These are phyloP conservation scores for Sporothrix euskadiensis DNA, from an alignment of 2,329 filamentous ascomycete genomes.

Conservation along the genomic window DNA sequence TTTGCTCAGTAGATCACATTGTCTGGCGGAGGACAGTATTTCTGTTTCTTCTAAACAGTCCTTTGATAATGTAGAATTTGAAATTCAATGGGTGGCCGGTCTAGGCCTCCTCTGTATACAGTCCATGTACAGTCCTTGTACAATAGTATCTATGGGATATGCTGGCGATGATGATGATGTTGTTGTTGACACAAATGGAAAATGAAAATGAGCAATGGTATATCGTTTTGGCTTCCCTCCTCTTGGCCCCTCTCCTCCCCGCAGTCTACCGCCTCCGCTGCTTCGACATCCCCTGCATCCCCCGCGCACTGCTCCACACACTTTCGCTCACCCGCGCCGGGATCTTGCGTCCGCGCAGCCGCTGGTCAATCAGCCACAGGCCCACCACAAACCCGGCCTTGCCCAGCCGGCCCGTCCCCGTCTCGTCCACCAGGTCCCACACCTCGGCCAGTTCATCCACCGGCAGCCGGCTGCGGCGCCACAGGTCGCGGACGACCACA, in stretches of 20 bases:
- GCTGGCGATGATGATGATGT: not conserved
- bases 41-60: not conserved
- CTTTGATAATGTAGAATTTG: not conserved
- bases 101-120: not conserved
- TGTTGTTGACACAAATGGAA: not conserved
- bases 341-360: conserved; percentile 75
- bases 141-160: conserved; percentile 2
- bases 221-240: not conserved
- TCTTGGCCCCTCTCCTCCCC: not conserved
- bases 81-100: not conserved
- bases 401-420: conserved; percentile 56
- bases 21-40: not conserved
- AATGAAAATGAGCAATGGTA: conserved; percentile 3
- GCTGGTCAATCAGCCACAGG: conserved; percentile 79
- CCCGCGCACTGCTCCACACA: conserved; percentile 70
- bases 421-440: conserved; percentile 71
- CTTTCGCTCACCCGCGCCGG: conserved; percentile 69
- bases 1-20: not conserved
- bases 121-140: not conserved
- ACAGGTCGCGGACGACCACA: conserved; percentile 73
- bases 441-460: conserved; percentile 70
- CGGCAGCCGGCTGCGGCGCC: conserved; percentile 68
- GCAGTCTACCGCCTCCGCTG: conserved; percentile 17
- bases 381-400: conserved; percentile 79
- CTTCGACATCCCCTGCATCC: conserved; percentile 42